Percentiles rank a stretch among this genome's conserved stretches.
These are phyloP conservation scores for Suaeda aralocaspica DNA, from an alignment of 148 eudicot genomes.

Conservation along the genomic window DNA sequence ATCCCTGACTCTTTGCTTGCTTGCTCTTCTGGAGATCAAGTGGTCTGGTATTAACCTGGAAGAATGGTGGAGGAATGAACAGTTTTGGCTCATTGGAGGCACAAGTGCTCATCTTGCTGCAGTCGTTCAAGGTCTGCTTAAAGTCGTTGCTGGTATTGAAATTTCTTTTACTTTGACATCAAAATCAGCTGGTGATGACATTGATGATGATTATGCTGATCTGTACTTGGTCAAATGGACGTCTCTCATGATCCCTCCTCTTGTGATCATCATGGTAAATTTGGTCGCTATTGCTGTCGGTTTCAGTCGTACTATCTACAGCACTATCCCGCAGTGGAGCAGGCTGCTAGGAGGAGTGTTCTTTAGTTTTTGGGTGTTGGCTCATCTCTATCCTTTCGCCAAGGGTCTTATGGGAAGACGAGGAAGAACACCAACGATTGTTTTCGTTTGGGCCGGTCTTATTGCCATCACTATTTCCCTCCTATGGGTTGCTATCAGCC, in stretches of 20 bases:
- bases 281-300: conserved; percentile 86
- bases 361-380: conserved; percentile 96
- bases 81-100: conserved; percentile 94
- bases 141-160: conserved; percentile 85
- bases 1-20: conserved; percentile 61
- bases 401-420: conserved; percentile 94
- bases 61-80: conserved; percentile 99
- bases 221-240: conserved; percentile 79
- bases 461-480: conserved; percentile 85
- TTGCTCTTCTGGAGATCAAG: conserved; percentile 82
- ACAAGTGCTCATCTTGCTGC: conserved; percentile 96
- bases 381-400: conserved; percentile 87
- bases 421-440: conserved; percentile 87
- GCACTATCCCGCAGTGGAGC: conserved; percentile 84
- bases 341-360: conserved; percentile 81
- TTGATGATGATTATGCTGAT: conserved; percentile 76
- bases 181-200: conserved; percentile 62
- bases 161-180: conserved; percentile 85
- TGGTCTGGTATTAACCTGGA: conserved; percentile 84
- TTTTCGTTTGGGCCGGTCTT: conserved; percentile 89
- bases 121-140: conserved; percentile 78
- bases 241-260: conserved; percentile 88
- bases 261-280: conserved; percentile 76
- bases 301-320: conserved; percentile 73
- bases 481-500: conserved; percentile 72